Conservation (phyloP, 2,329 filamentous ascomycete species). For the Didymellaceae sp. region DNA sequence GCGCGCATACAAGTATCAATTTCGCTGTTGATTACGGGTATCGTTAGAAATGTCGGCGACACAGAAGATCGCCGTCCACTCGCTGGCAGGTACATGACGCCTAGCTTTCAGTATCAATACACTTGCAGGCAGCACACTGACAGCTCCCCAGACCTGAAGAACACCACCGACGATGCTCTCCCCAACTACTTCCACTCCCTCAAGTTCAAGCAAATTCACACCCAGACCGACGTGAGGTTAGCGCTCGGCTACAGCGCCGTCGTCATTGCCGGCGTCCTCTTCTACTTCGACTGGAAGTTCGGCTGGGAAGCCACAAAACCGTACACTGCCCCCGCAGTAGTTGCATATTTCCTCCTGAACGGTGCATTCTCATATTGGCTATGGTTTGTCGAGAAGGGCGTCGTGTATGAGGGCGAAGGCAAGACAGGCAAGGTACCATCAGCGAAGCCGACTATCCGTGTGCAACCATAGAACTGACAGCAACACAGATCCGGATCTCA, state of each 20-base stretch:
- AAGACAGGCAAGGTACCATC: conserved; percentile 68
- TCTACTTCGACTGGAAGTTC: conserved; percentile 88
- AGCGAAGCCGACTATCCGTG: neutral
- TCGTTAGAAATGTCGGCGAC: conserved; percentile 43
- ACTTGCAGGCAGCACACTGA: conserved; percentile 20
- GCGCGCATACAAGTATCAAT: neutral
- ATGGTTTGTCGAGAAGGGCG: conserved; percentile 78
- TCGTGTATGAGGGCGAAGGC: conserved; percentile 78
- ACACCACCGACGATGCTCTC: conserved; percentile 93
- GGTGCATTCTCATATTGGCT: conserved; percentile 82
- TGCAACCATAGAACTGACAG: neutral
- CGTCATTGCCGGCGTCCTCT: conserved; percentile 78
- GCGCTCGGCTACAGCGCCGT: conserved; percentile 84
- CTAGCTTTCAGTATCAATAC: neutral
- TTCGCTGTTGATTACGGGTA: neutral
- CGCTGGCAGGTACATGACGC: conserved; percentile 62
- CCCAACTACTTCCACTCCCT: conserved; percentile 91
- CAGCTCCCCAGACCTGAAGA: conserved; percentile 78
- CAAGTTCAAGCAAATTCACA: conserved; percentile 82
- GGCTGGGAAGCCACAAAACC: conserved; percentile 87
- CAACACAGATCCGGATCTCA: conserved; percentile 71
- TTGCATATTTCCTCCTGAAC: conserved; percentile 80
- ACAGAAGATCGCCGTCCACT: conserved; percentile 69
- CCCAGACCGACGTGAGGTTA: conserved; percentile 81
- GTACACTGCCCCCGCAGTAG: conserved; percentile 81